Base-by-base conservation (phyloP, 257 asterid genomes). In the Solanum stenotomum region DNA sequence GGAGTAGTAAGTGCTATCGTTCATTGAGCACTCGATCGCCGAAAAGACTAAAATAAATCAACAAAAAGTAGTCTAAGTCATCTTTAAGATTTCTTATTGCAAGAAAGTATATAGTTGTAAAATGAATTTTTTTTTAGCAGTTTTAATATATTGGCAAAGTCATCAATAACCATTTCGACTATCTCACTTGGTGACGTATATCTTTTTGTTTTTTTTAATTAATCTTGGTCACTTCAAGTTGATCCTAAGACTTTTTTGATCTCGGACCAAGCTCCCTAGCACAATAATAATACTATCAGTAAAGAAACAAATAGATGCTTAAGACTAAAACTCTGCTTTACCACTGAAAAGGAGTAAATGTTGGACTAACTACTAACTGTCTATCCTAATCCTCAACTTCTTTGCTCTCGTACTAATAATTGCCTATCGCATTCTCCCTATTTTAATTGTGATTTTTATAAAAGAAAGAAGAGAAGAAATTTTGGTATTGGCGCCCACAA, bases 281-380 rank as follows among this genome's bases (percentile, higher is more conserved):
- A 56, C 31, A 13, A 25, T 67, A 67, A 25, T 12, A 65, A 25
- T n/a, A 65, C 20, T 25, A 67, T 0, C 4, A 14, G 0, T 67
- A 12, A 25, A 67, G 10, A 12, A 67, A 67, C 16, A 67, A 12
- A 65, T 65, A 25, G 4, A 2, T 67, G 35, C 22, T 67, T 27
- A 1, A 1, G 1, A 67, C 10, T 67, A 67, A 0, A 29, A 67
- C 2, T 13, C 0, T 70, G 0, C 0, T 70, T 8, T 70, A 70
- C 0, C 22, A 68, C 2, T 12, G 1, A 25, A 11, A 68, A 33
- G 4, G 37, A 68, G 3, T 6, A 67, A 11, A 68, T 0, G 1
- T 1, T 70, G 0, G 4, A 70, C 23, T 29, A 29, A 7, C 6
- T 6, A 70, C 3, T 70, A 29, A 29, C 0, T 4, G 0, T 70